Evolutionary conservation across 2,329 filamentous ascomycete genomes (phyloP).

Genomic region (Verticillium isaacii): DNA sequence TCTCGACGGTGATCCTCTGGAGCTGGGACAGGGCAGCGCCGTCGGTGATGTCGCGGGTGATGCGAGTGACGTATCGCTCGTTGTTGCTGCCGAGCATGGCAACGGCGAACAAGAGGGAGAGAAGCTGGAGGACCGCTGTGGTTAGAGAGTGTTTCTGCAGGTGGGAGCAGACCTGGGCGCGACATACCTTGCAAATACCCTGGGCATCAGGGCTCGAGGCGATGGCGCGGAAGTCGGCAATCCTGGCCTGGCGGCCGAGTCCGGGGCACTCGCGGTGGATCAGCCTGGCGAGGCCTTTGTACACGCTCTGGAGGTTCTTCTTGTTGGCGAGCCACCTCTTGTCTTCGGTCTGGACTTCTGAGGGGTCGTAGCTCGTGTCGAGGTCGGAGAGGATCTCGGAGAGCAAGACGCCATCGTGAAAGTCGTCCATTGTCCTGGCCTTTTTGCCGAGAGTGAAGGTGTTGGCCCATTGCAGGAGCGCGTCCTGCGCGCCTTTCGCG

Average conservation of each 20-base stretch:
- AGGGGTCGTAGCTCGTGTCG: slow-evolving; percentile 50
- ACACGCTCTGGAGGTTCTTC: slow-evolving; percentile 48
- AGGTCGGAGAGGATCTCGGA: slow-evolving; percentile 54
- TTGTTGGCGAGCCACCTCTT: slow-evolving; percentile 42
- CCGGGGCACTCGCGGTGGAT: slow-evolving; percentile 48
- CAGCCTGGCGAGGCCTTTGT: slow-evolving; percentile 50
- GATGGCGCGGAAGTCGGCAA: slow-evolving; percentile 52
- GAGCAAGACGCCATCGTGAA: slow-evolving; percentile 49
- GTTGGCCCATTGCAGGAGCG: slow-evolving; percentile 49
- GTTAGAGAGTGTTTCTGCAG: slow-evolving; percentile 14
- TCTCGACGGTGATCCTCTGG: slow-evolving; percentile 37
- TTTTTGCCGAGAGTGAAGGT: slow-evolving; percentile 40
- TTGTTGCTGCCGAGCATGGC: slow-evolving; percentile 56
- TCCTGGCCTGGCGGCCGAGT: slow-evolving; percentile 46
- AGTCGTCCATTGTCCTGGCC: slow-evolving; percentile 44
- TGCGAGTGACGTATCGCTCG: slow-evolving; percentile 44
- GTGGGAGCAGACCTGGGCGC: slow-evolving; percentile 5
- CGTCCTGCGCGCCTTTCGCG: slow-evolving; percentile 41
- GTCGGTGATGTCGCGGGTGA: slow-evolving; percentile 26
- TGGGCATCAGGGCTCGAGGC: slow-evolving; percentile 51
- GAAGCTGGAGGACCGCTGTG: slow-evolving; percentile 40
- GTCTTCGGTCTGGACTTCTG: slow-evolving; percentile 44
- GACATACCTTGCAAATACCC: slow-evolving; percentile 46
- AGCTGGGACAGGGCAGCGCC: slow-evolving; percentile 37
- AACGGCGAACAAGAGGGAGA: slow-evolving; percentile 58